phyloP scores from a whole-genome alignment of 129 eudicot species.

The Kitagawia praeruptora region DNA sequence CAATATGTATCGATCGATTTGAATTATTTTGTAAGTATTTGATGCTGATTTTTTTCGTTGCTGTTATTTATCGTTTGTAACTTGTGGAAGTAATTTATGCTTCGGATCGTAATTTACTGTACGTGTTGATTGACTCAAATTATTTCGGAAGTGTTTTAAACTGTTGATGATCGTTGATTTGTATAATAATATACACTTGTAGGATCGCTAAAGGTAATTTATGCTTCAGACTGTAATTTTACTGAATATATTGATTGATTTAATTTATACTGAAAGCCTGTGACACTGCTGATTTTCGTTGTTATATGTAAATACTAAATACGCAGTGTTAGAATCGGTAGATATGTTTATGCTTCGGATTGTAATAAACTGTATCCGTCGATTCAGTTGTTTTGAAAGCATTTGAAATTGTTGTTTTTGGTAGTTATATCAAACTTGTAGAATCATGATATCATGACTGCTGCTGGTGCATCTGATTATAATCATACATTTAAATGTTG shows the following conservation, averaged over 20 bases:
- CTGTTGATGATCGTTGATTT: not conserved
- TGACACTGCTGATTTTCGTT: not conserved
- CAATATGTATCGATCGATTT: not conserved
- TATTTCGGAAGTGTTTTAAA: not conserved
- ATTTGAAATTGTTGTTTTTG: not conserved
- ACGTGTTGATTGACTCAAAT: not conserved
- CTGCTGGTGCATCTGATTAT: not conserved
- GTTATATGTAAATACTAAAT: not conserved
- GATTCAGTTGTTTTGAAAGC: not conserved
- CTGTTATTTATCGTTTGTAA: not conserved
- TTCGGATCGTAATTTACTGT: not conserved
- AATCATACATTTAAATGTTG: not conserved
- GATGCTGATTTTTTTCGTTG: not conserved
- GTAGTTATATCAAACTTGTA: not conserved
- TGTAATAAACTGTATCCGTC: not conserved
- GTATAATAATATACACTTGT: too few species aligned
- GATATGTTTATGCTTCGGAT: not conserved
- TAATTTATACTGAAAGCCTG: not conserved
- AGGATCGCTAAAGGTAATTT: slow-evolving; percentile 18
- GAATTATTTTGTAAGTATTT: not conserved
- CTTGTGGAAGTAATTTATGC: slow-evolving; percentile 15
- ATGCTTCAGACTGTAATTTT: not conserved
- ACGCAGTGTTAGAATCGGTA: not conserved
- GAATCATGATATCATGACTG: not conserved
- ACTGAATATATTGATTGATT: not conserved